These are phyloP conservation scores for Pseudonitzschia delicatissima DNA, from an alignment of 108 stramenopile species.

Conservation along the genomic window DNA sequence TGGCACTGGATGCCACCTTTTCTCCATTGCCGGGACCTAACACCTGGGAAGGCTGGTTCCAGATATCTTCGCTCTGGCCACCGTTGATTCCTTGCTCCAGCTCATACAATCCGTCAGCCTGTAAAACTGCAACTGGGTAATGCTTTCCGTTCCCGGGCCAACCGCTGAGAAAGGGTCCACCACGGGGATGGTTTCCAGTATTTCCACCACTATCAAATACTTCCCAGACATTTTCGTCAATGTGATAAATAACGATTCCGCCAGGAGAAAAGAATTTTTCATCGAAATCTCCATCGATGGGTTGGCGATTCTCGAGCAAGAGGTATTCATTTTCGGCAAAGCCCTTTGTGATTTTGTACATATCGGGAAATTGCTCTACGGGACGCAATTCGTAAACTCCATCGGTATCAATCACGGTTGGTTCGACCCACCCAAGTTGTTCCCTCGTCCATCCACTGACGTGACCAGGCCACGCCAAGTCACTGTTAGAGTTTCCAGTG, in stretches of 20 bases:
- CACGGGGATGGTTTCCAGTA: slow-evolving; percentile 22
- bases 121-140: slow-evolving; percentile 66
- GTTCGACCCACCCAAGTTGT: slow-evolving; percentile 48
- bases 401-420: slow-evolving; percentile 33
- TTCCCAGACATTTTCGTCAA: slow-evolving; percentile 44
- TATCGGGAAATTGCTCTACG: slow-evolving; percentile 35
- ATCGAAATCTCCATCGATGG: slow-evolving; percentile 39
- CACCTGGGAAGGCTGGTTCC: background rate
- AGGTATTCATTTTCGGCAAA: slow-evolving; percentile 55
- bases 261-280: slow-evolving; percentile 35
- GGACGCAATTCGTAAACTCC: slow-evolving; percentile 45
- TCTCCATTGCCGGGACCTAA: slow-evolving; percentile 29
- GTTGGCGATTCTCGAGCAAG: slow-evolving; percentile 75
- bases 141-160: slow-evolving; percentile 72
- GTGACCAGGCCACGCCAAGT: slow-evolving; percentile 36
- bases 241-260: slow-evolving; percentile 63
- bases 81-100: slow-evolving; percentile 49
- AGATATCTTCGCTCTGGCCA: slow-evolving; percentile 31
- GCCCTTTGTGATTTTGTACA: slow-evolving; percentile 42
- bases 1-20: background rate
- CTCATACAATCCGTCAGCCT: slow-evolving; percentile 76
- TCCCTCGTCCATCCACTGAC: slow-evolving; percentile 49
- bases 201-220: background rate
- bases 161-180: slow-evolving; percentile 40
- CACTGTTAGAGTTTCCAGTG: background rate